Base-by-base conservation (phyloP, 2,329 filamentous ascomycete genomes). In the Pseudogymnoascus sp. region DNA sequence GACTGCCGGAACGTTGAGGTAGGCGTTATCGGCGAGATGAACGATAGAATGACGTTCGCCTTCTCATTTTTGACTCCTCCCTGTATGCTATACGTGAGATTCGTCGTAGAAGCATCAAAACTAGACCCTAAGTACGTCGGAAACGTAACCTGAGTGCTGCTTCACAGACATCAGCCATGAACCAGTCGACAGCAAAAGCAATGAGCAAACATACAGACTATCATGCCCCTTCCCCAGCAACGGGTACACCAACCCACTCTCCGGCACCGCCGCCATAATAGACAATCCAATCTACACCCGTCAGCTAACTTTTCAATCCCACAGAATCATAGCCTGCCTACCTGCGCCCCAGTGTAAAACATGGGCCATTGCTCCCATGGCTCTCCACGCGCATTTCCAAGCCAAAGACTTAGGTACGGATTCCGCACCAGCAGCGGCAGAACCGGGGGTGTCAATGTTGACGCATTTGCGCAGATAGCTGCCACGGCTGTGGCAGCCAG, bases 281-380 rank as follows among this genome's bases (percentile, higher is more conserved):
- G 83, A 81, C 66, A 89, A 81, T 44, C 86, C 86, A 62, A 89
- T 74, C 76, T 83, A 66, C 29, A 36, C 27, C 4, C 7, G 48
- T 64, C 63, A 66, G 61, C 17, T 41, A 27, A 31, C 9, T 3
- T 29, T 12, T 15, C 41, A 10, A 13, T 21, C 17, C 48, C 10
- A 25, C 2, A 21, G 12, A 3, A 13, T 2, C 13, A 58, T 31
- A 35, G 15, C 51, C 36, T 12, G n/a, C 72, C 61, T 73, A 84
- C 80, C 71, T 87, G 81, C 69, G 85, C 79, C 35, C 89, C 89
- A 5, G 87, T 90, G 80, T 87, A 92, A 73, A 92, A 92, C 73
- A 93, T 93, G 25, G 91, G 91, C 91, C 91, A 96, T 75, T 84
- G 83, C 61, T 85, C 82, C 91, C 91, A 95, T 1, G 91, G 91